Evolutionary conservation across 192 early-diverging fungal species (phyloP), one percentile per base, ranked within the genome.

Genomic region (Chytriomyces sp.): DNA sequence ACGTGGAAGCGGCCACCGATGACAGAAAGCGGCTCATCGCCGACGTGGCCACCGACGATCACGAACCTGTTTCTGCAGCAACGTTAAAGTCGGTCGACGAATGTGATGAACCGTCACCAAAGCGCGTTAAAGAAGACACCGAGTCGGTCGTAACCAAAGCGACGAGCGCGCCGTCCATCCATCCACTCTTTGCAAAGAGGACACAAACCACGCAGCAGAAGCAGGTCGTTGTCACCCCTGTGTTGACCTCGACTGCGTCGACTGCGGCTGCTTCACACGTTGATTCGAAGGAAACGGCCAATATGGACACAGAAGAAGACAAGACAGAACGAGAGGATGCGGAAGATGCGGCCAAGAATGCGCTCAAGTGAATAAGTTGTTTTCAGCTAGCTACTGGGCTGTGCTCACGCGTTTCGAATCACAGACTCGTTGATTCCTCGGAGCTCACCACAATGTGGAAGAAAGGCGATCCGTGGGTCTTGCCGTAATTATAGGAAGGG

Each of bases 381-480:
- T 40, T 39, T 22, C 7, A 64, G n/a, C 25, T 49, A 22, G 1
- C 44, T 7, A 22, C 40, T 49, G 28, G 33, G 10, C 14, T 49
- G 14, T 30, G 49, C 32, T 30, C 14, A 64, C 19, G 30, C 31
- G 22, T 25, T 17, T 25, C 25, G 22, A 49, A 2, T 44, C 8
- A 7, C 10, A 64, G 63, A 30, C 53, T 68, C 17, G 37, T 68
- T 17, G 52, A 34, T 33, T 19, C 65, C 6, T 55, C 52, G 7
- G 65, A 68, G 1, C 8, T 52, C 5, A n/a, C 53, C 10, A 30
- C 52, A 7, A 6, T 17, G 14, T 68, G 65, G 65, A 68, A 68
- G 36, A 68, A 68, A 39, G 53, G 53, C 8, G 68, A 59, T 32
- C 54, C 68, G 62, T 64, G 40, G 49, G 62, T 64, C 14, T 44